Percentiles rank a stretch among this genome's conserved stretches.
Conservation (phyloP, 768 basidiomycete genomes). For the Clavaria fumosa region DNA sequence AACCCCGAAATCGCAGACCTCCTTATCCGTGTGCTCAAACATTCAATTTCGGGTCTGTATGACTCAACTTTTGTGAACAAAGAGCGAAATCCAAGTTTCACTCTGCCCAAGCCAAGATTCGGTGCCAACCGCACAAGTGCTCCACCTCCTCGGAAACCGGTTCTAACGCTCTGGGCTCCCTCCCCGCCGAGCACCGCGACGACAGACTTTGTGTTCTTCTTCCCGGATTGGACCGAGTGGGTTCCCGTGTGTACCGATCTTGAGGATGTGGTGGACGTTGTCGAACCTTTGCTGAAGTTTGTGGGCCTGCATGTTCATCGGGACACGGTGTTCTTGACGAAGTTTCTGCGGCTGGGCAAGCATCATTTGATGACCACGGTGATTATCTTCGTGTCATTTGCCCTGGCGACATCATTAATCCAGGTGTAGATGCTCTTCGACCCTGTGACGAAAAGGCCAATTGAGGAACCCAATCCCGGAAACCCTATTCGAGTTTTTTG, state of each 20-base stretch:
- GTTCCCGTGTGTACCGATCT: slow-evolving; percentile 48
- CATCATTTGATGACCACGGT: slow-evolving; percentile 43
- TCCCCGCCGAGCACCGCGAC: slow-evolving; percentile 62
- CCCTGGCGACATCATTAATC: background rate
- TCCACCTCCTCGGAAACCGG: slow-evolving; percentile 40
- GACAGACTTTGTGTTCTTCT: slow-evolving; percentile 83
- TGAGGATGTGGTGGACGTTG: slow-evolving; percentile 59
- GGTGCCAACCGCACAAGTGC: slow-evolving; percentile 37
- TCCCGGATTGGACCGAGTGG: slow-evolving; percentile 63
- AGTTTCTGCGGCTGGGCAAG: slow-evolving; percentile 66
- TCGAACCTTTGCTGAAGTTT: slow-evolving; percentile 69
- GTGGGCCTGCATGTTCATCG: slow-evolving; percentile 71
- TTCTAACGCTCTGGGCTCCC: slow-evolving; percentile 66
- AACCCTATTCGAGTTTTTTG: slow-evolving; percentile 65
- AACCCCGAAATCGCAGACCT: slow-evolving; percentile 78
- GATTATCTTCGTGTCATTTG: slow-evolving; percentile 3
- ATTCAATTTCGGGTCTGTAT: slow-evolving; percentile 59
- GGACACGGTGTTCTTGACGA: slow-evolving; percentile 62
- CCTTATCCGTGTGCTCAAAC: slow-evolving; percentile 57
- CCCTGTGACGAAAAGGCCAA: slow-evolving; percentile 43
- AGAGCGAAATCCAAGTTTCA: slow-evolving; percentile 47
- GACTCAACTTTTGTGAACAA: slow-evolving; percentile 34
- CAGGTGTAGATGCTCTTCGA: slow-evolving; percentile 30
- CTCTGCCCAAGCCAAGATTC: slow-evolving; percentile 48
- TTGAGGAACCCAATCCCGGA: slow-evolving; percentile 36